phyloP scores from a whole-genome alignment of 495 filamentous ascomycete genomes.

The Baudoinia panamericana region DNA sequence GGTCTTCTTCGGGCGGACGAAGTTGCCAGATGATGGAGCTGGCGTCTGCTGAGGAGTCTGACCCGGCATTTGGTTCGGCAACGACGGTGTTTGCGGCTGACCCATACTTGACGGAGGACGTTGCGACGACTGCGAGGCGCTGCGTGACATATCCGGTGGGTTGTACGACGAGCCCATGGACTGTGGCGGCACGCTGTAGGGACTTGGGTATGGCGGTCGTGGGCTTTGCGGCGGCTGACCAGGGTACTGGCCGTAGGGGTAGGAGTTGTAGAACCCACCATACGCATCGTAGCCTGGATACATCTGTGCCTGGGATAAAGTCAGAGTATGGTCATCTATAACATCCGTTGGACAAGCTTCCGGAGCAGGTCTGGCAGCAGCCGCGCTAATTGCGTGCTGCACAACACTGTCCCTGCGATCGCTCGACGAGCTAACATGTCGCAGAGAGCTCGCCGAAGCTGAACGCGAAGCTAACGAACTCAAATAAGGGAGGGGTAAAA shows the following conservation, averaged over 20 bases:
- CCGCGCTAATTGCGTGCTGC: conserved; percentile 1
- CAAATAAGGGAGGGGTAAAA: conserved; percentile 39
- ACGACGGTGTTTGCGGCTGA: conserved; percentile 45
- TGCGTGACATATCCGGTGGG: conserved; percentile 62
- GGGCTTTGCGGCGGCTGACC: conserved; percentile 26
- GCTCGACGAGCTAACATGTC: background rate
- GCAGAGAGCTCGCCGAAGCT: background rate
- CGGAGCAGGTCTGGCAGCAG: too few relatives aligned
- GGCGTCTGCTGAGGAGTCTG: conserved; percentile 34
- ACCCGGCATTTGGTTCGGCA: conserved; percentile 39
- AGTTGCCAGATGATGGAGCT: conserved; percentile 4
- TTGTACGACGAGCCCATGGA: conserved; percentile 40
- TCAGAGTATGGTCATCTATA: conserved; percentile 22
- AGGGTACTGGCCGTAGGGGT: conserved; percentile 33
- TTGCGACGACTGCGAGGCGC: conserved; percentile 67
- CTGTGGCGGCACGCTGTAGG: conserved; percentile 24
- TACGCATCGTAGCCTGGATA: conserved; percentile 24
- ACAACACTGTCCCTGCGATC: background rate
- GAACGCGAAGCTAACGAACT: conserved; percentile 21
- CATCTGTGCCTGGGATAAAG: conserved; percentile 5
- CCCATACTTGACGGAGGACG: conserved; percentile 69
- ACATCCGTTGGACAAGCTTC: too few relatives aligned
- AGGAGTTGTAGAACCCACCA: conserved; percentile 35
- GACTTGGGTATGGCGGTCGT: conserved; percentile 21
- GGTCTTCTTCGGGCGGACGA: conserved; percentile 41